A percentile compares a stretch with the other conserved stretches of the same genome.
Evolutionary conservation across 2,329 filamentous ascomycete species (phyloP).

Genomic region (Fusarium tricinctum): DNA sequence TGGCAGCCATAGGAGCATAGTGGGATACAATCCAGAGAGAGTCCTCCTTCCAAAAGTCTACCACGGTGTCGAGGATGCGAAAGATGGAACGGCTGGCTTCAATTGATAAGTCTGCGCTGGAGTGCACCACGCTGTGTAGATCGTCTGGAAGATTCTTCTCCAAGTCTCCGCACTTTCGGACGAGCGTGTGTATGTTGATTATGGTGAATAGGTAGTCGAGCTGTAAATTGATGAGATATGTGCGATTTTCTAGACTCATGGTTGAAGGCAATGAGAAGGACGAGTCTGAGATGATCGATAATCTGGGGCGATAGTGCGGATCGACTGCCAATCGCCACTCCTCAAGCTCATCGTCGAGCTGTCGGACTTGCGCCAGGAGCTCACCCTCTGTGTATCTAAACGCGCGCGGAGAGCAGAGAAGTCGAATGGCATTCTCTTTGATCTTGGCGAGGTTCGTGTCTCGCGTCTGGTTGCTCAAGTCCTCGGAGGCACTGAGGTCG

Average conservation of each 20-base stretch:
- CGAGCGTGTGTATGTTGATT: constrained; percentile 39
- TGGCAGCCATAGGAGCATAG: constrained; percentile 39
- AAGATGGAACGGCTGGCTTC: constrained; percentile 39
- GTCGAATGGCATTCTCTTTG: constrained; percentile 32
- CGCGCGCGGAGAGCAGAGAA: constrained; percentile 24
- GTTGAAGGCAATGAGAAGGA: constrained; percentile 14
- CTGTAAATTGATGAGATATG: constrained; percentile 32
- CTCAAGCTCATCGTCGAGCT: constrained; percentile 53
- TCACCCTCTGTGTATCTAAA: constrained; percentile 45
- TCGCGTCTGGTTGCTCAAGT: constrained; percentile 13
- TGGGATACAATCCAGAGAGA: constrained; percentile 37
- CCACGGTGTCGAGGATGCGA: constrained; percentile 32
- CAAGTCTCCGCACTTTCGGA: constrained; percentile 37
- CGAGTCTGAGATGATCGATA: constrained; percentile 28
- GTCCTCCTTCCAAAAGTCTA: constrained; percentile 40
- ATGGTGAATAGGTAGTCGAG: constrained; percentile 41
- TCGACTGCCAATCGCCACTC: constrained; percentile 50
- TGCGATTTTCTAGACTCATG: constrained; percentile 24
- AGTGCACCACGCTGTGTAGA: constrained; percentile 35
- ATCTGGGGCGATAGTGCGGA: constrained; percentile 29
- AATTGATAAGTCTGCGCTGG: constrained; percentile 38
- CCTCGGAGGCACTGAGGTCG: constrained; percentile 28
- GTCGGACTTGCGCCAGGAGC: constrained; percentile 46
- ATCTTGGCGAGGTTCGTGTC: constrained; percentile 36
- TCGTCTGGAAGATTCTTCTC: constrained; percentile 38